A percentile compares a stretch with the other conserved stretches of the same genome.
Evolutionary conservation across 2,329 filamentous ascomycete species (phyloP).

Genomic region (Xylaria polymorpha): DNA sequence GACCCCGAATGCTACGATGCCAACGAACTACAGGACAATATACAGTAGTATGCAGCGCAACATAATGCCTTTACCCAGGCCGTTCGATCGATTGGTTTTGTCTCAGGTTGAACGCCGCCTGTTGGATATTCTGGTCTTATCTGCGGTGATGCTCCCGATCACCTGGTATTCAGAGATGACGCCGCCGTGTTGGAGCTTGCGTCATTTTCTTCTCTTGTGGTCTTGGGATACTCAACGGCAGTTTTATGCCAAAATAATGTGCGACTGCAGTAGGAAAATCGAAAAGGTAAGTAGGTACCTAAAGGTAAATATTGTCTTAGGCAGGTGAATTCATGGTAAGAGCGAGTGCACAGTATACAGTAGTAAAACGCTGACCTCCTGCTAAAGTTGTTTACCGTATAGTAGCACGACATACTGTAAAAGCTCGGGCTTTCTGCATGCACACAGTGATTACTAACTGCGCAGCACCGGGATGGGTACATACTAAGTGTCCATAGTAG

Average conservation of each 20-base stretch:
- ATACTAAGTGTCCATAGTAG: neutral
- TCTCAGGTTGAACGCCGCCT: slow-evolving; percentile 29
- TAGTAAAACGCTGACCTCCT: neutral
- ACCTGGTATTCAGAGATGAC: slow-evolving; percentile 31
- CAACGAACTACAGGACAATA: slow-evolving; percentile 23
- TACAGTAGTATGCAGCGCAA: neutral
- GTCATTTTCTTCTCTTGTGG: slow-evolving; percentile 21
- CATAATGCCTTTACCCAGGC: slow-evolving; percentile 29
- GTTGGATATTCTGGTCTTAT: neutral
- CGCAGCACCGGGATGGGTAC: neutral
- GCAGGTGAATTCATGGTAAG: neutral
- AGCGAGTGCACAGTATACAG: no score
- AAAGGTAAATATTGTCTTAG: slow-evolving; percentile 1
- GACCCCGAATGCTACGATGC: slow-evolving; percentile 27
- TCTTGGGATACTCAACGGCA: slow-evolving; percentile 2
- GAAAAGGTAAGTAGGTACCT: neutral
- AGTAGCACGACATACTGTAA: neutral
- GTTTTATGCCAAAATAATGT: slow-evolving; percentile 2
- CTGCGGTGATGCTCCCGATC: slow-evolving; percentile 24
- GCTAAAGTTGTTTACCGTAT: neutral
- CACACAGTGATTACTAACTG: slow-evolving; percentile 2
- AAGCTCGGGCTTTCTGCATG: slow-evolving; percentile 3
- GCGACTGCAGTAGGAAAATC: neutral
- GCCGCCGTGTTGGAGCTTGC: slow-evolving; percentile 26
- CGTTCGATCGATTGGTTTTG: slow-evolving; percentile 22